Evolutionary conservation across 23 red algal genomes (phyloP), one percentile per base, ranked within the genome.

Genomic region (Cyanidiococcus yangmingshanensis): DNA sequence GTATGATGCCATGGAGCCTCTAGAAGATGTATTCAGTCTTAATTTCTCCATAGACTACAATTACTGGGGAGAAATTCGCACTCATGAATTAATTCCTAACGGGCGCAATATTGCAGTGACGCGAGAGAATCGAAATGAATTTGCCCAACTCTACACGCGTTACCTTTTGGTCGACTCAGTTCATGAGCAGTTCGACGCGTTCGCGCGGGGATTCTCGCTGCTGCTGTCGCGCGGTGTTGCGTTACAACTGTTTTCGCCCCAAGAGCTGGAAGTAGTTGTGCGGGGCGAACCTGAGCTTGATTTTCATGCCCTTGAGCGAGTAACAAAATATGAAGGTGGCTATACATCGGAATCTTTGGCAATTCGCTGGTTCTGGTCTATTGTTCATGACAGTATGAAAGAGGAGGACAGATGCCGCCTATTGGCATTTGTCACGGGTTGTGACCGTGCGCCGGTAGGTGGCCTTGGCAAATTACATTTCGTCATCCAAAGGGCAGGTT

Each of bases 241-340:
- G 27, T 39, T 89, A 3, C 39, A 67, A 34, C 68, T 82, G 77
- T 88, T 96, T 39, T 82, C 74, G 7, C 87, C 92, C 1, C 76
- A 80, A 21, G 92, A 96, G 45, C 83, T 96, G 17, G 92, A 96
- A 79, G 83, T 86, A 30, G 57, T 96, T 29, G 80, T 96, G 12
- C 76, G 83, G 32, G 92, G 92, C 29, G 87, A 96, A 59, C 50
- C 76, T 45, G 77, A 88, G 51, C 77, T 90, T n/a, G 92, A 96
- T 58, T 90, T 96, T 80, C 81, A 50, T 16, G 87, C 84, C 1
- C 59, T 96, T 74, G 58, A 89, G 41, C 37, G 57, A 38, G 59
- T 67, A 30, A 82, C 82, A 0, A 82, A 80, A 58, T 96, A 96
- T 39, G 92, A 96, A 75, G 83, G 83, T 38, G 87, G 92, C n/a